Evolutionary conservation across 2,329 filamentous ascomycete species (phyloP).

Genomic region (Rhynchosporium graminicola): DNA sequence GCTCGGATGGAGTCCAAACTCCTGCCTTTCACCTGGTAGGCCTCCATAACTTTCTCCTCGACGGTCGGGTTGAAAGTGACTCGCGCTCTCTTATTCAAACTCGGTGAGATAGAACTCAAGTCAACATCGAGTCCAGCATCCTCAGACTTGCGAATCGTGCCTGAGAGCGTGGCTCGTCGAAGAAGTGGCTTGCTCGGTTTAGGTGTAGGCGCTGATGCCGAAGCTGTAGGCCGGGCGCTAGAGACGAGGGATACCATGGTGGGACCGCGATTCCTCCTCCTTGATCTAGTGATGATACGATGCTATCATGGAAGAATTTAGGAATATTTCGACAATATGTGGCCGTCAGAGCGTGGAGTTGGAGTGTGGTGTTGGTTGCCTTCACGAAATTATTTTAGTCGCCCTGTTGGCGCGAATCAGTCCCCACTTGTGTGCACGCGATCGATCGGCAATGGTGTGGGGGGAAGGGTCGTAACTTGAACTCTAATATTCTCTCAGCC

Average conservation of each 20-base stretch:
- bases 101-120: slow-evolving; percentile 30
- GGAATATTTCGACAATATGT: neutral
- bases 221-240: slow-evolving; percentile 19
- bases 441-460: slow-evolving; percentile 5
- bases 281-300: slow-evolving; percentile 6
- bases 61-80: slow-evolving; percentile 40
- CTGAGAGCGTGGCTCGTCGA: slow-evolving; percentile 33
- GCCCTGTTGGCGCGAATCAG: neutral
- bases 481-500: neutral
- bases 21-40: slow-evolving; percentile 32
- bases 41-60: slow-evolving; percentile 40
- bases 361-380: slow-evolving; percentile 13
- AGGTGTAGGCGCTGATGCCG: slow-evolving; percentile 20
- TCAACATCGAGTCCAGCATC: slow-evolving; percentile 36
- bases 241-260: slow-evolving; percentile 35
- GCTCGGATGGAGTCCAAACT: slow-evolving; percentile 35
- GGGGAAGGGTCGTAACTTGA: neutral
- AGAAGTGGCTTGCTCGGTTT: slow-evolving; percentile 38
- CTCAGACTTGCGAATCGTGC: slow-evolving; percentile 35
- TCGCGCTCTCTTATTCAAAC: slow-evolving; percentile 36
- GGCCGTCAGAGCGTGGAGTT: slow-evolving; percentile 2
- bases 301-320: slow-evolving; percentile 25
- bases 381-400: slow-evolving; percentile 14
- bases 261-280: slow-evolving; percentile 19
- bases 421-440: slow-evolving; percentile 13